Percentiles rank a stretch among this genome's conserved stretches.
phyloP scores from a whole-genome alignment of 2,329 filamentous ascomycete species.

The Phialophora expanda region DNA sequence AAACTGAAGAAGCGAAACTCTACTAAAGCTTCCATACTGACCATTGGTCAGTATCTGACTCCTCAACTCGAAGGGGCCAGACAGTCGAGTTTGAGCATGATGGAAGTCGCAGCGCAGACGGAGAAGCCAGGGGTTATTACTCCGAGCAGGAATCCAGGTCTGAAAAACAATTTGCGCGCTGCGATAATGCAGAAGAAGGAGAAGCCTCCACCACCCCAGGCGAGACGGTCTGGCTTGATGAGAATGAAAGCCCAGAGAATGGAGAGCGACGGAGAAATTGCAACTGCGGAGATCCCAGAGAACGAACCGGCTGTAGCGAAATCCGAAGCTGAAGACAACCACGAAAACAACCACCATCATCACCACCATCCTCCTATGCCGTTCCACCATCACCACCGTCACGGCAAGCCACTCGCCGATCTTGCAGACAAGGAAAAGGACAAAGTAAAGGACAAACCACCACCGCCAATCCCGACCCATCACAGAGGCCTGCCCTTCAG shows the following conservation, averaged over 20 bases:
- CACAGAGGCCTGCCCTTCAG: slow-evolving; percentile 24
- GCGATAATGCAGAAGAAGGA: slow-evolving; percentile 38
- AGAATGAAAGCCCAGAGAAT: slow-evolving; percentile 25
- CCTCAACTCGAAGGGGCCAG: slow-evolving; percentile 64
- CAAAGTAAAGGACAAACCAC: slow-evolving; percentile 22
- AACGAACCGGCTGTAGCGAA: slow-evolving; percentile 7
- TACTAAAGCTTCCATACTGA: slow-evolving; percentile 40
- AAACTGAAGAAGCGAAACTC: slow-evolving; percentile 43
- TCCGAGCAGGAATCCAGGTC: slow-evolving; percentile 63
- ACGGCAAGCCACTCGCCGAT: slow-evolving; percentile 4
- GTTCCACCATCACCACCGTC: slow-evolving; percentile 22
- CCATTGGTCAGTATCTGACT: slow-evolving; percentile 40
- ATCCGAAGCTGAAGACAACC: not conserved
- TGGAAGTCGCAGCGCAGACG: slow-evolving; percentile 77
- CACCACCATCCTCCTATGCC: slow-evolving; percentile 22
- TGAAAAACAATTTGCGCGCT: slow-evolving; percentile 37
- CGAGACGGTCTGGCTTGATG: slow-evolving; percentile 41
- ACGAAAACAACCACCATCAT: slow-evolving; percentile 14
- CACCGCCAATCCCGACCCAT: slow-evolving; percentile 27
- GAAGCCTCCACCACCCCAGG: slow-evolving; percentile 39
- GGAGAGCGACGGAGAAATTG: slow-evolving; percentile 28
- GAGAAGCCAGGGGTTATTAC: slow-evolving; percentile 84
- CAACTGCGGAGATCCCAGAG: slow-evolving; percentile 15
- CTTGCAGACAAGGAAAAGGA: slow-evolving; percentile 10
- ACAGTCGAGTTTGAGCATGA: slow-evolving; percentile 76